Percentiles rank a stretch among this genome's conserved stretches.
These are phyloP conservation scores for Alternaria sp. DNA, from an alignment of 2,329 filamentous ascomycete genomes.

Conservation along the genomic window DNA sequence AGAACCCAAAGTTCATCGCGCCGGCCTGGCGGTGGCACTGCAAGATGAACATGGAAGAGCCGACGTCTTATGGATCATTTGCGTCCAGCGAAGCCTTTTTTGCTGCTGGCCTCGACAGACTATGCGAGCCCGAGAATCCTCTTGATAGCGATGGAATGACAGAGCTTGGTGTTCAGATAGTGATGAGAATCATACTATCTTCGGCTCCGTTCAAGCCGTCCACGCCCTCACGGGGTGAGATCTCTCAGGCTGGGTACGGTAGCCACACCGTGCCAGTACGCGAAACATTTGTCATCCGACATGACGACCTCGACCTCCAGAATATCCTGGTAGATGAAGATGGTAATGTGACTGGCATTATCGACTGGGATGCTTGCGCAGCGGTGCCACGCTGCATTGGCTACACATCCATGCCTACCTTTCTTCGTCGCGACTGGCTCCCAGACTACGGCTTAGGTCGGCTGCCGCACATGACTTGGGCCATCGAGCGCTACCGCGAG, in stretches of 20 bases:
- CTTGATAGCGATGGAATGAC: not conserved
- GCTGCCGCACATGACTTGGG: not conserved
- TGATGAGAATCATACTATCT: not conserved
- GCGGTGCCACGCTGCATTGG: slow-evolving; percentile 21
- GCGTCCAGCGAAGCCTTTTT: slow-evolving; percentile 2
- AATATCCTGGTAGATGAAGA: slow-evolving; percentile 28
- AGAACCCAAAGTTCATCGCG: not conserved
- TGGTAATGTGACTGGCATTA: slow-evolving; percentile 28
- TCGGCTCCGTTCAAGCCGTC: not conserved
- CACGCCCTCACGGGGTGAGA: not conserved
- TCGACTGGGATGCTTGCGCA: slow-evolving; percentile 27
- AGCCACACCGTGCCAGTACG: not conserved
- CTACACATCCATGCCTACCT: slow-evolving; percentile 14
- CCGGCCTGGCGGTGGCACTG: slow-evolving; percentile 1
- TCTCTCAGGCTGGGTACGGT: not conserved
- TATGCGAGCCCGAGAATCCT: not conserved
- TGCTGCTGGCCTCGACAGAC: slow-evolving; percentile 1
- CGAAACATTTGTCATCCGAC: slow-evolving; percentile 26
- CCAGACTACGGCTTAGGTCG: not conserved
- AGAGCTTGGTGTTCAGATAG: not conserved
- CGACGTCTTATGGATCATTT: not conserved
- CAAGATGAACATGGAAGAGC: not conserved
- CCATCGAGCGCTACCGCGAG: slow-evolving; percentile 14
- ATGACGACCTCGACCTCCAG: slow-evolving; percentile 31
- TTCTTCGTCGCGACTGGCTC: slow-evolving; percentile 19